Evolutionary conservation across 805 yeast genomes (phyloP).

Genomic region (Cyberlindnera mycetangii): DNA sequence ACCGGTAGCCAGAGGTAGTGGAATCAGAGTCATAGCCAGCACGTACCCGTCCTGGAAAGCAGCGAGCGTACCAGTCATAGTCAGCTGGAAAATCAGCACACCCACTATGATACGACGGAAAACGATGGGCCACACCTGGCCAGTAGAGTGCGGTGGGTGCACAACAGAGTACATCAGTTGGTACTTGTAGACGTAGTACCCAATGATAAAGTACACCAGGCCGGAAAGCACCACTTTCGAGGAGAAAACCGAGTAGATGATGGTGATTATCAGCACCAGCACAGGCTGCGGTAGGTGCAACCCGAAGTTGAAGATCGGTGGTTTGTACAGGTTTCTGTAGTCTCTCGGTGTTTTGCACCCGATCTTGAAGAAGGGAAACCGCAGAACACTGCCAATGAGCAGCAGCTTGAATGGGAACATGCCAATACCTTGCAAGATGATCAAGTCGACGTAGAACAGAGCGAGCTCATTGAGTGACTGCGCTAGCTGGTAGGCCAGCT

Average conservation of each 20-base stretch:
- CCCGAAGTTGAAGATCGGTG: constrained; percentile 92
- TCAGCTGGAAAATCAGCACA: constrained; percentile 76
- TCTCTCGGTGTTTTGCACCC: constrained; percentile 82
- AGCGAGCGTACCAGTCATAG: constrained; percentile 89
- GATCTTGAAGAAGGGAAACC: constrained; percentile 64
- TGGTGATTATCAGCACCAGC: constrained; percentile 75
- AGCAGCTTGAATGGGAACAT: constrained; percentile 87
- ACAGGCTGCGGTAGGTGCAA: constrained; percentile 89
- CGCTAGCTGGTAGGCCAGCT: constrained; percentile 84
- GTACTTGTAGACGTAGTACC: constrained; percentile 87
- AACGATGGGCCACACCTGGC: constrained; percentile 92
- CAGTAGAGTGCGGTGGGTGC: constrained; percentile 96
- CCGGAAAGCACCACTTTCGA: constrained; percentile 86
- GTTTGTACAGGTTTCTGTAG: constrained; percentile 68
- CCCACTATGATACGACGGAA: constrained; percentile 83
- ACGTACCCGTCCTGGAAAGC: constrained; percentile 74
- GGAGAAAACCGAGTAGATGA: constrained; percentile 86
- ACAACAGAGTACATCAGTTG: constrained; percentile 87
- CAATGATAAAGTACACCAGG: constrained; percentile 74
- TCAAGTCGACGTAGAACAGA: constrained; percentile 84
- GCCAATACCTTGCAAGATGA: constrained; percentile 79
- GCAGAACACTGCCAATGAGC: constrained; percentile 71
- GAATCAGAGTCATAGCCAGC: constrained; percentile 67
- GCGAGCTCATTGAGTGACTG: constrained; percentile 76
- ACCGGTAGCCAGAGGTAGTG: constrained; percentile 69